phyloP scores from a whole-genome alignment of 1,284 basidiomycete species.

The Vanrija sp. region DNA sequence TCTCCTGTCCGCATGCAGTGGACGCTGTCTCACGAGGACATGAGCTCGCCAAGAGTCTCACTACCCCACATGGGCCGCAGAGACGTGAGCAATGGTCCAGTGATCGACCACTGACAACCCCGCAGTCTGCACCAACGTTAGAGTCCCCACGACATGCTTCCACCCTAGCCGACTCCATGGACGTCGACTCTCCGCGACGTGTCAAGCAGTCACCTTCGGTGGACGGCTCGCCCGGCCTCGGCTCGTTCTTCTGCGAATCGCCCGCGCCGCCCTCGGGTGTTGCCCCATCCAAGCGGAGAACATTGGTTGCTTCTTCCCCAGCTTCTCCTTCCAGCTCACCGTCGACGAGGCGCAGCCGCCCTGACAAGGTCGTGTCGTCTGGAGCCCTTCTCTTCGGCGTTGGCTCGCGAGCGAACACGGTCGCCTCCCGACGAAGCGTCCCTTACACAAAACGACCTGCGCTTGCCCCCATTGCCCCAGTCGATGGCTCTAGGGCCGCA shows the following conservation, averaged over 20 bases:
- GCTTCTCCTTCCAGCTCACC: constrained; percentile 44
- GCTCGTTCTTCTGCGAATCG: constrained; percentile 46
- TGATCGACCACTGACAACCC: neutral
- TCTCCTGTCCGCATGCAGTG: constrained; percentile 35
- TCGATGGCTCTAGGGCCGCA: constrained; percentile 12
- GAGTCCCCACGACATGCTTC: constrained; percentile 3
- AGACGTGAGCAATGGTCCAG: constrained; percentile 22
- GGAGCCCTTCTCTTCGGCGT: constrained; percentile 35
- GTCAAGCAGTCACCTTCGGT: constrained; percentile 21
- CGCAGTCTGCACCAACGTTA: constrained; percentile 15
- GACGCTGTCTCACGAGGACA: constrained; percentile 37
- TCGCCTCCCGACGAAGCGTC: constrained; percentile 26
- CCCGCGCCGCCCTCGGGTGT: constrained; percentile 29
- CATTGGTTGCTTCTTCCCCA: constrained; percentile 35
- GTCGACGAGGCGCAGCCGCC: constrained; percentile 37
- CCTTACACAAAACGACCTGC: constrained; percentile 30
- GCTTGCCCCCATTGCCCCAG: constrained; percentile 18
- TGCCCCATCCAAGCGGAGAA: constrained; percentile 32
- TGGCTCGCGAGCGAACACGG: constrained; percentile 17
- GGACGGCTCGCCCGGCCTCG: constrained; percentile 38
- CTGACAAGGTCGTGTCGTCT: constrained; percentile 36
- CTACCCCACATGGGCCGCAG: constrained; percentile 28
- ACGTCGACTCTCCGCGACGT: constrained; percentile 38
- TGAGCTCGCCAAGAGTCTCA: constrained; percentile 22
- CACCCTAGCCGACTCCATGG: constrained; percentile 25